Base-by-base conservation (phyloP, 192 early-diverging fungal species). In the Umbelopsis sp. region DNA sequence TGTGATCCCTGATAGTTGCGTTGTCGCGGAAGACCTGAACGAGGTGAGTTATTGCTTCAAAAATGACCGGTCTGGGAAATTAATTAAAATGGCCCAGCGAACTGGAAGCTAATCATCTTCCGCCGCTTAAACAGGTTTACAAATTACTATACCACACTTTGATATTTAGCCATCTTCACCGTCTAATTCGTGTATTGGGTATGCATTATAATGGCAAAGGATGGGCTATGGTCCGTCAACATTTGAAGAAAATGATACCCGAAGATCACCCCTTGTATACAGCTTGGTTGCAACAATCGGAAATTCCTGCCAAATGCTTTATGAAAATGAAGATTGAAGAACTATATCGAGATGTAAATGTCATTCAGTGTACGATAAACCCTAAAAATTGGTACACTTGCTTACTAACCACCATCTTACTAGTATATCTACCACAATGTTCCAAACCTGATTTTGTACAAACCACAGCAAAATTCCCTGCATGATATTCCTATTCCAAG, bases 261-360 rank as follows among this genome's bases (percentile, higher is more conserved):
- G 44, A 56, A 10, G 68, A 78, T 26, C 81, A 87, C 26, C 71
- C 80, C 9, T 67, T 89, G 51, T 80, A 76, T 65, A 49, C 56
- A 12, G 75, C 76, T 12, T 89, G 86, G 84, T 75, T 85, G 69
- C 78, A 82, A 34, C 16, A 66, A 24, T 52, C 68, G 20, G 45
- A 65, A 24, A 80, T 86, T 34, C 79, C 84, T 44, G 80, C 81
- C 67, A 91, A 91, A 66, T 90, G 84, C 77, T 80, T 91, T 73
- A 71, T 91, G 25, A 74, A 80, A 26, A 91, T 91, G 90, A 91
- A 91, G 81, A 78, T 87, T 26, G 87, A 86, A 34, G 86, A 83
- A 6, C 83, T 91, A 8, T 91, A 91, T 44, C 82, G 89, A 41
- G 88, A 89, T 84, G 81, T 82, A 77, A 82, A 74, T 68, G 52